Base-by-base conservation (phyloP, 2,329 filamentous ascomycete genomes). In the Lasiodiplodia sp. region DNA sequence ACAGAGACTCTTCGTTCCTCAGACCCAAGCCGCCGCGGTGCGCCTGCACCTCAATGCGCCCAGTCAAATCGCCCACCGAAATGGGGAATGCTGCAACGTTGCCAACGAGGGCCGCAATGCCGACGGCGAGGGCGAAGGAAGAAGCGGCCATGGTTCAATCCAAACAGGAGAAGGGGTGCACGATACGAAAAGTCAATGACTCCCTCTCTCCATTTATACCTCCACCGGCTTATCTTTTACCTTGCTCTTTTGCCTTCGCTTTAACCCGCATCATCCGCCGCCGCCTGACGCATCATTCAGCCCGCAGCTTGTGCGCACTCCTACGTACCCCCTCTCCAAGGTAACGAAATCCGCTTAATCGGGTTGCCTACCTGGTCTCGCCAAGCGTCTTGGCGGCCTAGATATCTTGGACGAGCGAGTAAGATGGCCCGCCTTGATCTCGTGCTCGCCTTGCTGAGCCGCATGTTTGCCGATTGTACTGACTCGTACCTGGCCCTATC, bases 11-110 rank as follows among this genome's bases (percentile, higher is more conserved):
- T 51, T 73, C 68, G 68, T 69, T 70, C 25, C 69, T 55, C 56
- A 68, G n/a, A 11, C 73, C 73, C 18, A 71, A 34, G 14, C 73
- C 73, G 40, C 73, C 73, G 40, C 73, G 69, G 60, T 75, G 73
- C 14, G 72, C 72, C 28, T 75, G 73, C n/a, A 74, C 71, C n/a
- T 67, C 69, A 11, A 71, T n/a, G 47, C 31, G 60, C 2, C 60
- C 60, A 12, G 25, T 52, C 60, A 64, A 25, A 47, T 64, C 60
- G 11, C 51, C 25, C n/a, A 37, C 21, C 11, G 60, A 28, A 14
- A 38, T 40, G 31, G 60, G 60, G 7, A 25, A 40, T 31, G 60
- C 47, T 3, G 47, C 44, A 31, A 12, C 47, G 14, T 52, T 64
- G 60, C 28, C 31, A 21, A 52, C 60, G 47, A 52, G 25, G 7